Percentiles rank a stretch among this genome's conserved stretches.
These are phyloP conservation scores for Monotropa hypopitys DNA, from an alignment of 179 eudicot species.

Conservation along the genomic window DNA sequence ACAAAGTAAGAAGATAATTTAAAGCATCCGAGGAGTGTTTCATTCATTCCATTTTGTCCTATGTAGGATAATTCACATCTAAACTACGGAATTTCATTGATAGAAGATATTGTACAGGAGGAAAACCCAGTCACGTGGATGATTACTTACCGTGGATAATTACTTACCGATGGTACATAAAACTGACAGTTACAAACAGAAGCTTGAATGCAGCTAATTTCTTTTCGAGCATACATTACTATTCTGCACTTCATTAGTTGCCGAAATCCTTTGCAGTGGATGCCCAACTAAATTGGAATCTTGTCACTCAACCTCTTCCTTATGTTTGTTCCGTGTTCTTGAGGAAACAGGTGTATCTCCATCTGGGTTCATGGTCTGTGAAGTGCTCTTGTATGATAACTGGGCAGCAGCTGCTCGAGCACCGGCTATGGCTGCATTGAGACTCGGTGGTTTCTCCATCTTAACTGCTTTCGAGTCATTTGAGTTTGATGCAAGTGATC, in stretches of 20 bases:
- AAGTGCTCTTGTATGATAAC: constrained; percentile 22
- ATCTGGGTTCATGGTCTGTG: constrained; percentile 14
- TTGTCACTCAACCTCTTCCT: constrained; percentile 10
- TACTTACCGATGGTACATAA: too few species aligned
- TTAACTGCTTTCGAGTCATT: constrained; percentile 14
- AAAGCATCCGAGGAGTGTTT: too few species aligned
- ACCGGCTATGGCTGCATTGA: constrained; percentile 45
- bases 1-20: too few species aligned
- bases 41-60: too few species aligned
- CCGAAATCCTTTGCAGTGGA: background rate
- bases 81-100: too few species aligned
- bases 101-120: too few species aligned
- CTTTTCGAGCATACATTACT: background rate
- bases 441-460: constrained; percentile 27
- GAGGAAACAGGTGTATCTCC: constrained; percentile 28
- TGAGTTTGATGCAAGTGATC: constrained; percentile 18
- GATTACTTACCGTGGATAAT: too few species aligned
- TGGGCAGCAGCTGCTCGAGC: constrained; percentile 35
- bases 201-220: background rate
- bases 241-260: background rate
- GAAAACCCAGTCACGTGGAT: too few species aligned
- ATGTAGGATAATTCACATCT: too few species aligned
- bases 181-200: too few species aligned
- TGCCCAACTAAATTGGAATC: background rate
- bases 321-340: constrained; percentile 32